Evolutionary conservation across 495 filamentous ascomycete genomes (phyloP).

Genomic region (Penicillium argentinense): DNA sequence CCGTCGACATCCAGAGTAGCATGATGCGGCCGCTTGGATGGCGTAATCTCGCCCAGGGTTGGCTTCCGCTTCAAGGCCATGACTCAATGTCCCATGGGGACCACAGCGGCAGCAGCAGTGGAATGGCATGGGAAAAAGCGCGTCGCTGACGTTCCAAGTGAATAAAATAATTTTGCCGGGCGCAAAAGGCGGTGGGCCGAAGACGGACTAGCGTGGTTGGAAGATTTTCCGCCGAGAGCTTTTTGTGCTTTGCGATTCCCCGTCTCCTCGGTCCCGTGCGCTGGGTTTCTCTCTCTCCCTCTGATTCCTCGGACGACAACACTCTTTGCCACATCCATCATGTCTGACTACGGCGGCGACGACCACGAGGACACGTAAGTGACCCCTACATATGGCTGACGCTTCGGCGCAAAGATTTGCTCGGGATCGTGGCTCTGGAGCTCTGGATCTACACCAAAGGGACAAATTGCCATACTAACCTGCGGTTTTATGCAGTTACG

Average conservation of each 20-base stretch:
- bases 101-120: not conserved
- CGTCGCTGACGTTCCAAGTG: constrained; percentile 4
- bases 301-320: constrained; percentile 14
- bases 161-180: constrained; percentile 40
- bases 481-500: constrained; percentile 36
- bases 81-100: not conserved
- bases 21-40: constrained; percentile 33
- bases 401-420: constrained; percentile 5
- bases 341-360: constrained; percentile 81
- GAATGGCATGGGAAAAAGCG: not conserved
- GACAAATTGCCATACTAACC: constrained; percentile 14
- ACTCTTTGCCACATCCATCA: constrained; percentile 38
- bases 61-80: constrained; percentile 37
- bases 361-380: constrained; percentile 57
- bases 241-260: constrained; percentile 29
- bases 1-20: constrained; percentile 28
- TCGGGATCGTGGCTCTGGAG: constrained; percentile 8
- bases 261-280: constrained; percentile 11
- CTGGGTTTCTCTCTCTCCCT: constrained; percentile 26
- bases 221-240: constrained; percentile 37
- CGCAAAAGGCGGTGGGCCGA: constrained; percentile 31
- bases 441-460: constrained; percentile 4
- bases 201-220: constrained; percentile 34
- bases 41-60: constrained; percentile 15
- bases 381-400: constrained; percentile 4